Evolutionary conservation across 2,329 filamentous ascomycete species (phyloP), one percentile per base, ranked within the genome.

Genomic region (Ophiostoma sp.): DNA sequence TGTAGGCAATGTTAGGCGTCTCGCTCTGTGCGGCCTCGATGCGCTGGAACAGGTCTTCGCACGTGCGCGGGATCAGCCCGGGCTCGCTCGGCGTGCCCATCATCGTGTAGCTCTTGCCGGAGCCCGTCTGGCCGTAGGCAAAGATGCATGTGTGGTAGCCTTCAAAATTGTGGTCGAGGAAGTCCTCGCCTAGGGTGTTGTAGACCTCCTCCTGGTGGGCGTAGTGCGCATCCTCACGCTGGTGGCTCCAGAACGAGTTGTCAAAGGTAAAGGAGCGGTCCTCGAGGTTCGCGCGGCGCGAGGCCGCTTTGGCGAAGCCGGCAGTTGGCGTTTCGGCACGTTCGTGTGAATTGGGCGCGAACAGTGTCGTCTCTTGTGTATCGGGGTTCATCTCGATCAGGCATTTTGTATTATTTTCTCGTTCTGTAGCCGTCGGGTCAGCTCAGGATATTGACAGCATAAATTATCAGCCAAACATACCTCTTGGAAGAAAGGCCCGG

Each of bases 121-220:
- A 96, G 38, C 95, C 95, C 0, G 95, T 99, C 81, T 99, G 95
- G 11, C 95, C 95, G 75, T 99, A 98, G 70, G 95, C 95, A 76
- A 99, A 98, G 73, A 99, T 99, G 83, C 95, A 99, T 79, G 98
- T 99, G 83, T 99, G 98, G 82, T 98, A 99, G 62, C 95, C 95
- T 75, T 94, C 88, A 77, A 99, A 99, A 18, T 95, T 95, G 85
- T 99, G 99, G 81, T 99, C 94, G 73, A 99, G 85, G 69, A 99
- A 84, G 67, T 95, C 95, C 73, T 88, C 87, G 71, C 95, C 95
- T 71, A 99, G 81, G 76, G 98, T 95, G 67, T 88, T 84, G 78
- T 97, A 96, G 18, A 99, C 83, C 75, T 95, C 86, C 70, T 94
- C 90, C 77, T 99, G 95, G 18, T 91, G 92, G 62, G 95, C 94